Evolutionary conservation across 2,329 filamentous ascomycete species (phyloP).

Genomic region (Colletotrichum melonis): DNA sequence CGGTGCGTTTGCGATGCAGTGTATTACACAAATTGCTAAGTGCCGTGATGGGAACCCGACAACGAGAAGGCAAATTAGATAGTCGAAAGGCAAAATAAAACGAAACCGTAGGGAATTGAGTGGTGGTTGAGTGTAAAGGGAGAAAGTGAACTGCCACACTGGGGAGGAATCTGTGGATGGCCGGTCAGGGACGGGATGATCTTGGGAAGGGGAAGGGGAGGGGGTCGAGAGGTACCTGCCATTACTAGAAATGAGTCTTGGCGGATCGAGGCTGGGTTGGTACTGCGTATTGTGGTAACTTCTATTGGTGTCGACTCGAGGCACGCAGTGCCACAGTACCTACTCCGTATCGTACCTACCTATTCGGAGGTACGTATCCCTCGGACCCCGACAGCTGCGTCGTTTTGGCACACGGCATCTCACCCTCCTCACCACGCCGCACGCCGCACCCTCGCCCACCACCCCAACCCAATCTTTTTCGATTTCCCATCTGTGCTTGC

Average conservation of each 20-base stretch:
- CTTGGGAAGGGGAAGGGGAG: neutral
- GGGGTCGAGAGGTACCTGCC: neutral
- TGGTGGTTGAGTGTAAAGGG: neutral
- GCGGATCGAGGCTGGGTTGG: neutral
- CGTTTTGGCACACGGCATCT: neutral
- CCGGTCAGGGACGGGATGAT: neutral
- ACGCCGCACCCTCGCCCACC: neutral
- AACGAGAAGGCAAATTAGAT: conserved; percentile 11
- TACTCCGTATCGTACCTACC: too few species aligned
- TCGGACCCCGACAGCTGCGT: conserved; percentile 21
- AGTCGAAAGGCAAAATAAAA: conserved; percentile 5
- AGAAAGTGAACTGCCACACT: neutral
- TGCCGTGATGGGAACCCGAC: conserved; percentile 1
- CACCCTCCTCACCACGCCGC: neutral
- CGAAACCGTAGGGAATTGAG: neutral
- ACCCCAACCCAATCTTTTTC: neutral
- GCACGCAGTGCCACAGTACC: neutral
- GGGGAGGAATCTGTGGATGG: neutral
- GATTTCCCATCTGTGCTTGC: neutral
- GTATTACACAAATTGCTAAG: neutral
- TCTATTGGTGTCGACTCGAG: neutral
- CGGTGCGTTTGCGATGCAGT: neutral
- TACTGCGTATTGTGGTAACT: too few species aligned
- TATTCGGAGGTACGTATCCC: conserved; percentile 1
- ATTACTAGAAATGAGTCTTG: neutral